Percentiles rank a stretch among this genome's conserved stretches.
Evolutionary conservation across 2,329 filamentous ascomycete species (phyloP).

Genomic region (Trichoderma sp.): DNA sequence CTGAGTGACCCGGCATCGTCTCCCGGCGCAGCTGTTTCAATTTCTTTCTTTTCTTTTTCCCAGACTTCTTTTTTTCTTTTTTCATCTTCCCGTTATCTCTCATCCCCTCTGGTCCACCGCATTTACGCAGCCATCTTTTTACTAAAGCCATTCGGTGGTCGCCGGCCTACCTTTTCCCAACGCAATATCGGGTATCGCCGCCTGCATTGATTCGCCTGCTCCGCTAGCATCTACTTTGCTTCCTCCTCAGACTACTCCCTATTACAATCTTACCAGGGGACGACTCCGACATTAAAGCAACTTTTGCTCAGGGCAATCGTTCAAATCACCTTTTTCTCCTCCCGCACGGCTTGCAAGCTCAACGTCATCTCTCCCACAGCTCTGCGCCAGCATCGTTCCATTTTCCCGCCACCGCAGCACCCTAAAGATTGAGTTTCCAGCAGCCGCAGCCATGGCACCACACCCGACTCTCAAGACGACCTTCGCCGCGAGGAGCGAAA

Average conservation of each 20-base stretch:
- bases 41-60: background rate
- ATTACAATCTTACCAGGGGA: conserved; percentile 2
- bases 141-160: conserved; percentile 13
- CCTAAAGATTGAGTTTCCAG: background rate
- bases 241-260: conserved; percentile 5
- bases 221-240: conserved; percentile 9
- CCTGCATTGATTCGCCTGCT: conserved; percentile 11
- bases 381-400: background rate
- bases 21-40: background rate
- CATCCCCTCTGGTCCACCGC: background rate
- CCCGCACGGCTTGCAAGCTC: background rate
- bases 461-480: conserved; percentile 54
- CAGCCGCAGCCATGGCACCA: conserved; percentile 34
- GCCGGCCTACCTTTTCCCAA: background rate
- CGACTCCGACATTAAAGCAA: background rate
- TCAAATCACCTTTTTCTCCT: background rate
- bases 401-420: background rate
- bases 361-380: background rate
- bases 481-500: conserved; percentile 53
- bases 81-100: background rate
- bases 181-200: conserved; percentile 21
- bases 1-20: background rate
- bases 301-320: background rate
- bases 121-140: background rate
- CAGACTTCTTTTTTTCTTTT: background rate